phyloP scores from a whole-genome alignment of 441 rosid genomes.

The Populus hybrid region DNA sequence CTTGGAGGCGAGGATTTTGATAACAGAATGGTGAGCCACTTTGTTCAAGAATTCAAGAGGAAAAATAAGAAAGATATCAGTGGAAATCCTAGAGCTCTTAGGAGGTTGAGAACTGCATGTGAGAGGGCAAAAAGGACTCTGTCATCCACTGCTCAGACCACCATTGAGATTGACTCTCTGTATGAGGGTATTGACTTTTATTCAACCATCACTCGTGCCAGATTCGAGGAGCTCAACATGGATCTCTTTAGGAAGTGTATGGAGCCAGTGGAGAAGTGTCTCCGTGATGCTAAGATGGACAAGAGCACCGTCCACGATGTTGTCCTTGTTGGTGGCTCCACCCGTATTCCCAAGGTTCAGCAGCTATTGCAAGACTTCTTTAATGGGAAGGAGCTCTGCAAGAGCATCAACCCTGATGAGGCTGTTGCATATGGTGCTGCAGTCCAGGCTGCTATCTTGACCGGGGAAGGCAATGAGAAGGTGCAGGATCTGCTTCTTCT shows the following conservation, averaged over 20 bases:
- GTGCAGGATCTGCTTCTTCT: conserved; percentile 69
- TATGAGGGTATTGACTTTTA: conserved; percentile 72
- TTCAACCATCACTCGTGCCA: conserved; percentile 57
- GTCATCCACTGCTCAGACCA: conserved; percentile 54
- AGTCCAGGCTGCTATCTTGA: conserved; percentile 72
- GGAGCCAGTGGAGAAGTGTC: conserved; percentile 81
- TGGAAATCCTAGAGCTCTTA: conserved; percentile 58
- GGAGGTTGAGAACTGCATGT: conserved; percentile 59
- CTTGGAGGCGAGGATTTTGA: conserved; percentile 71
- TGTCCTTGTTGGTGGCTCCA: conserved; percentile 83
- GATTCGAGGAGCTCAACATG: conserved; percentile 73
- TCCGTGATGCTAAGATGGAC: conserved; percentile 79
- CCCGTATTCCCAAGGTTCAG: conserved; percentile 79
- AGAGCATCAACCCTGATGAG: conserved; percentile 74
- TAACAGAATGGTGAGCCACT: conserved; percentile 71
- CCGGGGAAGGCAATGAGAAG: conserved; percentile 71
- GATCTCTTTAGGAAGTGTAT: conserved; percentile 74
- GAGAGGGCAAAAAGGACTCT: conserved; percentile 54
- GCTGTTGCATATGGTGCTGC: conserved; percentile 84
- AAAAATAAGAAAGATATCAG: conserved; percentile 69
- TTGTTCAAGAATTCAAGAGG: conserved; percentile 71
- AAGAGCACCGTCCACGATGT: conserved; percentile 69
- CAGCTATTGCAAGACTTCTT: conserved; percentile 75
- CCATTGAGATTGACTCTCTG: conserved; percentile 64
- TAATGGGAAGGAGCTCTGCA: conserved; percentile 80